These are phyloP conservation scores for Rhododendron ferrugineum DNA, from an alignment of 148 eudicot genomes.

Conservation along the genomic window DNA sequence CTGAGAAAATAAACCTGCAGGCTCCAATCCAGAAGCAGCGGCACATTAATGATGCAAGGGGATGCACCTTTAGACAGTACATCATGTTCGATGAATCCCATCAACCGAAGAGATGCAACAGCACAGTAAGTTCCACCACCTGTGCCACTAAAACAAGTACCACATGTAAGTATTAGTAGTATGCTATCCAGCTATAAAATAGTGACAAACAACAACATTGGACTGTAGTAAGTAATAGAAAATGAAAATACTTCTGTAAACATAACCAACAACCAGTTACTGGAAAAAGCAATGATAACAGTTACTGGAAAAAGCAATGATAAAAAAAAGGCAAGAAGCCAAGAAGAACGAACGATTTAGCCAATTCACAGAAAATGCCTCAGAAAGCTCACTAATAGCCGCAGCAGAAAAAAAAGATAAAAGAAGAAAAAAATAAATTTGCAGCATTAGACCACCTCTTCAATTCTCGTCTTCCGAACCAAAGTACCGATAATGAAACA, in stretches of 20 bases:
- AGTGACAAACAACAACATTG: neutral
- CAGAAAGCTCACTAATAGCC: neutral
- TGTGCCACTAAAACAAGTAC: conserved; percentile 61
- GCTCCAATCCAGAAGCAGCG: conserved; percentile 78
- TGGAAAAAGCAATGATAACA: neutral
- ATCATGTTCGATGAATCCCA: conserved; percentile 79
- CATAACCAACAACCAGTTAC: neutral
- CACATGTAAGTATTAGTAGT: conserved; percentile 17
- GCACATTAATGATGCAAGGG: conserved; percentile 46
- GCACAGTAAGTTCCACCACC: conserved; percentile 99
- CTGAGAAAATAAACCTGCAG: conserved; percentile 53
- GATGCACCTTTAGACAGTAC: conserved; percentile 35
- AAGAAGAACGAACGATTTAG: neutral
- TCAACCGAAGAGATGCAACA: conserved; percentile 78
- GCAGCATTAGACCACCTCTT: neutral
- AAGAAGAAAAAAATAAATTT: neutral
- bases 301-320: no score
- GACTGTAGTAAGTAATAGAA: neutral
- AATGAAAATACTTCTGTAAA: neutral
- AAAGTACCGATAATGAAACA: neutral
- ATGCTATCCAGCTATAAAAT: neutral
- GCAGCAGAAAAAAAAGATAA: neutral
- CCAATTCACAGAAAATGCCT: neutral
- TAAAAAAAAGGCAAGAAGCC: neutral
- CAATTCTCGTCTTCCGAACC: neutral